Percentiles rank a stretch among this genome's conserved stretches.
phyloP scores from a whole-genome alignment of 768 basidiomycete species.

The Termitomyces sp. region DNA sequence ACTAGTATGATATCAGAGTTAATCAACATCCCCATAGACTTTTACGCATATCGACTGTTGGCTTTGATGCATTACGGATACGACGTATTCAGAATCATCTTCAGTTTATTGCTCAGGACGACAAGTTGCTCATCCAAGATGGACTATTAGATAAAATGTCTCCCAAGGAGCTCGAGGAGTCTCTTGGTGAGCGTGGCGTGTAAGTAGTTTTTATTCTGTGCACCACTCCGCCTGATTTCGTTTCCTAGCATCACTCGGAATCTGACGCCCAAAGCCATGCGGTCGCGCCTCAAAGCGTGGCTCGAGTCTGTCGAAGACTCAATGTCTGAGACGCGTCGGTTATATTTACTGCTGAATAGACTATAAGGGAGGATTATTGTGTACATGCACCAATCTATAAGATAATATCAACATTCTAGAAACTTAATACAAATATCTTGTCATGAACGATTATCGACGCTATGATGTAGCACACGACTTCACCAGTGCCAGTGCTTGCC shows the following conservation, averaged over 20 bases:
- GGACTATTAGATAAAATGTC: conserved; percentile 41
- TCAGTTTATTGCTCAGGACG: conserved; percentile 55
- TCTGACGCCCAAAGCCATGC: conserved; percentile 39
- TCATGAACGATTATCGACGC: conserved; percentile 1
- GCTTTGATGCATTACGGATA: conserved; percentile 37
- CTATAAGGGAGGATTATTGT: conserved; percentile 13
- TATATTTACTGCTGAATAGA: conserved; percentile 41
- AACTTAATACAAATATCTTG: conserved; percentile 11
- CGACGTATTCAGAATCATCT: conserved; percentile 41
- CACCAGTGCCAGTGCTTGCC: conserved; percentile 61
- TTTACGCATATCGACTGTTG: conserved; percentile 41
- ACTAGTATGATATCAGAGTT: not conserved
- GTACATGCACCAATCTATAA: conserved; percentile 8
- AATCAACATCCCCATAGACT: conserved; percentile 22
- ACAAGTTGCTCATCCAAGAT: conserved; percentile 55
- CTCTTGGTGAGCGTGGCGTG: conserved; percentile 77
- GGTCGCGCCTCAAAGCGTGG: conserved; percentile 62
- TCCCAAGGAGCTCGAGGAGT: conserved; percentile 54
- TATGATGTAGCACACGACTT: conserved; percentile 24
- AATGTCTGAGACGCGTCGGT: conserved; percentile 40
- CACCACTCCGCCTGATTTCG: not conserved
- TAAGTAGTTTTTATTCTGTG: conserved; percentile 33
- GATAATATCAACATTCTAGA: conserved; percentile 11
- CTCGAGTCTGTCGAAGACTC: conserved; percentile 42
- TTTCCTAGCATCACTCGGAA: conserved; percentile 32